phyloP scores from a whole-genome alignment of 768 basidiomycete genomes.

The Tulasnella sp. region DNA sequence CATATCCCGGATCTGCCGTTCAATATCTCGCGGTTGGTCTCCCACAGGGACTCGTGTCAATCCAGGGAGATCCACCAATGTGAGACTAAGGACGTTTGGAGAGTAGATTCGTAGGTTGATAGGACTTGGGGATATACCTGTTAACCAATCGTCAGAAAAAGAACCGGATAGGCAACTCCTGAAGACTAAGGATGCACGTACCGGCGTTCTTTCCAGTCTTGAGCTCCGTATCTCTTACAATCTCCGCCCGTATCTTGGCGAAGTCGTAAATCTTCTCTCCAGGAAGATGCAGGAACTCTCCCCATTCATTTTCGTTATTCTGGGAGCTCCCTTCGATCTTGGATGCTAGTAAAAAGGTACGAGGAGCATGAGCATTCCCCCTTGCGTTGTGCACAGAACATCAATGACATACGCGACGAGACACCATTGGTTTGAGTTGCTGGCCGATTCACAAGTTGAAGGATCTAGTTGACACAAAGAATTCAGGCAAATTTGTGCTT shows the following conservation, averaged over 20 bases:
- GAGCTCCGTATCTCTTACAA: conserved; percentile 91
- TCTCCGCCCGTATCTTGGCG: conserved; percentile 90
- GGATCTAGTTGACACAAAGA: conserved; percentile 40
- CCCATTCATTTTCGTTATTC: conserved; percentile 94
- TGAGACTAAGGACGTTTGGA: conserved; percentile 72
- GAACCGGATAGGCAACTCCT: background rate
- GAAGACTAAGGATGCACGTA: conserved; percentile 20
- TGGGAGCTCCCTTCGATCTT: conserved; percentile 51
- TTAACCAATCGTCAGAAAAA: conserved; percentile 16
- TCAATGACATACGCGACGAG: conserved; percentile 6
- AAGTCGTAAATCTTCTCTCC: conserved; percentile 98
- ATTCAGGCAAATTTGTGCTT: conserved; percentile 4
- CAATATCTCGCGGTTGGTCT: conserved; percentile 94
- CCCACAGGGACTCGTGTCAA: conserved; percentile 65
- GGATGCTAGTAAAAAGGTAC: conserved; percentile 31
- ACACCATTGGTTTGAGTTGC: conserved; percentile 35
- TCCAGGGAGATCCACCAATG: conserved; percentile 38
- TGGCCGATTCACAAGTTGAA: conserved; percentile 87
- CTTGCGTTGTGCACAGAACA: background rate
- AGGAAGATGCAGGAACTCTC: conserved; percentile 93
- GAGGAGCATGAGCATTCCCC: too few relatives aligned
- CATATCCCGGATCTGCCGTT: conserved; percentile 97
- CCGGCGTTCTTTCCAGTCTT: conserved; percentile 96
- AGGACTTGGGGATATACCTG: conserved; percentile 87
- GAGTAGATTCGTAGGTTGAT: conserved; percentile 98